Evolutionary conservation across 139 green algal genomes (phyloP).

Genomic region (Ulvella scutata): DNA sequence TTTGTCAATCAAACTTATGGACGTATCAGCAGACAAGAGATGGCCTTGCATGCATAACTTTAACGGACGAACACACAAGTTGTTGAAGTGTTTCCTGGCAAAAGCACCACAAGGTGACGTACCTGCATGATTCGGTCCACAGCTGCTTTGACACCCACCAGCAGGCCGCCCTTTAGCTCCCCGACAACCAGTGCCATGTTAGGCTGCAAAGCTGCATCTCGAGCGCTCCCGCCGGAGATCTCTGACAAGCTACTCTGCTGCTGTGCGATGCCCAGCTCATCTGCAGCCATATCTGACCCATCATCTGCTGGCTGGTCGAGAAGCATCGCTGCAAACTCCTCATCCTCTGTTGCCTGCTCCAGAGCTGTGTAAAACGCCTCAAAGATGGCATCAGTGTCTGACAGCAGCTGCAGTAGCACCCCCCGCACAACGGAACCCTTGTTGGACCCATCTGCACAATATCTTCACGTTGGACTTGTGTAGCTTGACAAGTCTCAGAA

Average conservation of each 20-base stretch:
- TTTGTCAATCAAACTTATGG: no score
- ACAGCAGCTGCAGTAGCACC: background rate
- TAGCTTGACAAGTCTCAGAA: no score
- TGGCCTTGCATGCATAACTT: no score
- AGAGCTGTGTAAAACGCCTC: background rate
- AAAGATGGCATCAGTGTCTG: background rate
- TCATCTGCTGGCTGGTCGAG: background rate
- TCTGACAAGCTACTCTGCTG: background rate
- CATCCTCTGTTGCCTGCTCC: background rate
- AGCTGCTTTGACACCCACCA: background rate
- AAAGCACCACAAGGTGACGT: background rate
- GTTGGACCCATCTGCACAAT: background rate
- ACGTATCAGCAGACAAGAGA: no score
- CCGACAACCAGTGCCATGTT: background rate
- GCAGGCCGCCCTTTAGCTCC: background rate
- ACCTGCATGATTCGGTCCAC: conserved; percentile 1
- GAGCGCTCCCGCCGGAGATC: background rate
- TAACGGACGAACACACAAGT: no score
- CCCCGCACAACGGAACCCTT: background rate
- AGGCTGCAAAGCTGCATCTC: background rate
- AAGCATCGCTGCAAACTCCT: background rate
- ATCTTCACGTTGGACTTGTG: no score
- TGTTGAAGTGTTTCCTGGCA: no score
- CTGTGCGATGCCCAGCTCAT: background rate
- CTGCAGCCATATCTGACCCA: background rate